Evolutionary conservation across 2,329 filamentous ascomycete species (phyloP), one percentile per base, ranked within the genome.

Genomic region (Xylariaceae sp.): DNA sequence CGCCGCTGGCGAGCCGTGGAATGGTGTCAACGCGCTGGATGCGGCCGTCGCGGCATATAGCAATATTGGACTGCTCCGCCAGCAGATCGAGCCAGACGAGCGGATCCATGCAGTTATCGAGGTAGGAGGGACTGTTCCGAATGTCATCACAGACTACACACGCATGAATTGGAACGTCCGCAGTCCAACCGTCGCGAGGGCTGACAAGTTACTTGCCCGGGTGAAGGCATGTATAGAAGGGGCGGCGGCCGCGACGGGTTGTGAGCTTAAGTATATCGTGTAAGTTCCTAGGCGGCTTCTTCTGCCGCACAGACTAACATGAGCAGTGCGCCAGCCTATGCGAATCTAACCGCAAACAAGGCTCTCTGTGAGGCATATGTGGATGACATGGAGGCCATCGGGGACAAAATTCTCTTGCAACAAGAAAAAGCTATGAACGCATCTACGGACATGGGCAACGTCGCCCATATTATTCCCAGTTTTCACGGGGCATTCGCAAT

Each of bases 391-490:
- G 68, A 66, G 2, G 53, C 59, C 0, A 65, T 75, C 1, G 75
- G 71, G 10, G 70, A 72, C 40, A 73, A 72, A 9, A 67, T 78
- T 14, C 56, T 74, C n/a, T 46, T 64, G 16, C 58, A 60, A 18
- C 68, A 74, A 32, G 70, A 76, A 0, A 73, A 75, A 47, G 67
- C 74, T 1, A 65, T 78, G 54, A 65, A 65, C 12, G 70, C 68
- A 9, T 79, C 79, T 0, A 80, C 79, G 0, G 79, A 81, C 65
- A 80, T 80, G 79, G 79, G 79, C 20, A 82, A 82, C 51, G 78
- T 82, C 9, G 76, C 74, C 12, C 77, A 81, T 48, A 57, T 73
- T 1, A 68, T 78, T 1, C 80, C 80, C 1, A 74, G 73, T 3
- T 76, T 82, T 48, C 80, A 82, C 58, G 76, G 77, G 3, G 76